Evolutionary conservation across 192 early-diverging fungal species (phyloP), one percentile per base, ranked within the genome.

Genomic region (Podila epigama): DNA sequence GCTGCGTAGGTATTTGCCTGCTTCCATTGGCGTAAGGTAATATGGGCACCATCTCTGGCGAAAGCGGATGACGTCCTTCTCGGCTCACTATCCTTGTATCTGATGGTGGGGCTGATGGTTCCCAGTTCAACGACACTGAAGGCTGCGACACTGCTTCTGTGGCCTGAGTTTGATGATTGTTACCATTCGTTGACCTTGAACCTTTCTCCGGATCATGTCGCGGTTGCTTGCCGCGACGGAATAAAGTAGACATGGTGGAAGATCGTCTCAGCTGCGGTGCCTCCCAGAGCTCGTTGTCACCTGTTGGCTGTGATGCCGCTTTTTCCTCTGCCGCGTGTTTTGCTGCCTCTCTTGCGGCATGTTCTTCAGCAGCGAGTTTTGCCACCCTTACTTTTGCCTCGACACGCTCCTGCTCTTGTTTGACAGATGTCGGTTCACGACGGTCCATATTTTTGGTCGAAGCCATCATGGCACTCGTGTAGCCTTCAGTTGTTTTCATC

Each of bases 401-500:
- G 5, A 64, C 36, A 4, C 51, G 62, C 31, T 29, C 51, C 1
- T 27, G 28, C 25, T 64, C 62, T 25, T 64, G 44, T 22, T 51
- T 35, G 13, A 64, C 34, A 2, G 50, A 33, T 16, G 51, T 27
- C 3, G 51, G 48, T 27, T 64, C 22, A 4, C 36, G 25, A 1
- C 32, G n/a, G 1, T 53, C 51, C 35, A 54, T 8, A 16, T 64
- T 64, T 36, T 29, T 52, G 25, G 33, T 53, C 48, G 62, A 41
- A 13, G 28, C 40, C 62, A 64, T 64, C 16, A 64, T 32, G 18
- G 20, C 20, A 4, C 62, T 48, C 7, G 51, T 29, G 22, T 40
- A 64, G 6, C 62, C 62, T 18, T 64, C 62, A 16, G 12, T 64
- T n/a, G 34, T 13, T 13, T 48, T 33, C 33, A 48, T 16, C 16